Conservation (phyloP, 2,329 filamentous ascomycete species). For the Periglandula ipomoeae region DNA sequence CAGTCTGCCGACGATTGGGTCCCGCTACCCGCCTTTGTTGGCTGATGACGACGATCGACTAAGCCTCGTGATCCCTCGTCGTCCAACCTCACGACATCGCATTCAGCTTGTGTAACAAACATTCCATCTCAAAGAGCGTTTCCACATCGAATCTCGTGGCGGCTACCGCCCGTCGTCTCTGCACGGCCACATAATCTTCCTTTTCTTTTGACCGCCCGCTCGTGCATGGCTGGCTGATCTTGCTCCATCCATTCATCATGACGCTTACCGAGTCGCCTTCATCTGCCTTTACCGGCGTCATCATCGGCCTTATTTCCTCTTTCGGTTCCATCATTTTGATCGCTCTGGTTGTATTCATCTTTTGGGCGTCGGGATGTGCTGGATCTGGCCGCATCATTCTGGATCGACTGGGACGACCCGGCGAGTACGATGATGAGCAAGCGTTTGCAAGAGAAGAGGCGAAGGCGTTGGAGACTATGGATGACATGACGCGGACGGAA, state of each 20-base stretch:
- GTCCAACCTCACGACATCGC: not conserved
- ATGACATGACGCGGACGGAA: conserved; percentile 81
- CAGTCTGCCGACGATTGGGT: not conserved
- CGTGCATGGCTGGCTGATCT: conserved; percentile 2
- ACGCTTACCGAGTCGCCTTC: conserved; percentile 25
- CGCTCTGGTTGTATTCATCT: conserved; percentile 81
- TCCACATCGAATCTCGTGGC: not conserved
- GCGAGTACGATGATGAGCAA: conserved; percentile 97
- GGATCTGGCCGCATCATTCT: conserved; percentile 81
- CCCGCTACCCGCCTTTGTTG: not conserved
- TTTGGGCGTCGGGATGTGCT: conserved; percentile 64
- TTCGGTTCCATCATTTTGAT: conserved; percentile 86
- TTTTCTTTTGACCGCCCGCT: not conserved
- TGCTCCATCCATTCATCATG: conserved; percentile 11
- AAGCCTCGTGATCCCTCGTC: not conserved
- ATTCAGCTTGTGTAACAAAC: not conserved
- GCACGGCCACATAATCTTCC: not conserved
- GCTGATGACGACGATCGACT: conserved; percentile 1
- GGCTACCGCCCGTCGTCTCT: conserved; percentile 5
- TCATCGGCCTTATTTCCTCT: conserved; percentile 90
- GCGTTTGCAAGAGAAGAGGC: conserved; percentile 89
- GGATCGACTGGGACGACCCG: conserved; percentile 84
- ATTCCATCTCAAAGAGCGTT: not conserved
- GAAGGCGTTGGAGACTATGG: conserved; percentile 90
- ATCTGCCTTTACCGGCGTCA: conserved; percentile 60